Percentiles rank a stretch among this genome's conserved stretches.
Evolutionary conservation across 495 filamentous ascomycete genomes (phyloP).

Genomic region (Polyplosphaeria fusca): DNA sequence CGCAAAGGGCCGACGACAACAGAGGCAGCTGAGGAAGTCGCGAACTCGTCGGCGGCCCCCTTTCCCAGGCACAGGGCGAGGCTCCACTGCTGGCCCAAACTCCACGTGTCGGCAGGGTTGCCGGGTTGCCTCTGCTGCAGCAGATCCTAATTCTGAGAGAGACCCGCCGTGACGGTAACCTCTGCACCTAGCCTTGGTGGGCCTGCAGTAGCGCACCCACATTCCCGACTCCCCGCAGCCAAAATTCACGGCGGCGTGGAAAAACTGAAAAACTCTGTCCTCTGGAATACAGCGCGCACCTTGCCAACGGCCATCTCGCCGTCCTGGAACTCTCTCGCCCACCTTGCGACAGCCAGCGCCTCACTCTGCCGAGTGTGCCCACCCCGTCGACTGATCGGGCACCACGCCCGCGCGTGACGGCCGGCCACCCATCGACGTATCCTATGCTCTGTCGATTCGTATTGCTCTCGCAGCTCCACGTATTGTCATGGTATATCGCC

Average conservation of each 20-base stretch:
- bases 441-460: too few relatives aligned
- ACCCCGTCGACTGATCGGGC: too few relatives aligned
- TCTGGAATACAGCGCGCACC: background rate
- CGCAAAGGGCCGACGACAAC: background rate
- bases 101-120: conserved; percentile 28
- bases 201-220: conserved; percentile 5
- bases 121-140: conserved; percentile 17
- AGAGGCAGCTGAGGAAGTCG: background rate
- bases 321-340: background rate
- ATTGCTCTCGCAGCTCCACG: background rate
- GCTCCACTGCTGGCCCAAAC: conserved; percentile 3
- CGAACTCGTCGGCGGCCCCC: conserved; percentile 2
- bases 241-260: conserved; percentile 9
- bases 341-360: conserved; percentile 7
- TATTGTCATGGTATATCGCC: background rate
- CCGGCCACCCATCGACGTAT: too few relatives aligned
- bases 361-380: background rate
- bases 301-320: background rate
- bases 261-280: conserved; percentile 4
- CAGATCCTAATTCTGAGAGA: too few relatives aligned
- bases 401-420: too few relatives aligned
- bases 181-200: conserved; percentile 1
- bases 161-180: background rate
- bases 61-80: conserved; percentile 11
- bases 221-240: conserved; percentile 20